Base-by-base conservation (phyloP, 2,329 filamentous ascomycete species). In the Colletotrichum australisinense region DNA sequence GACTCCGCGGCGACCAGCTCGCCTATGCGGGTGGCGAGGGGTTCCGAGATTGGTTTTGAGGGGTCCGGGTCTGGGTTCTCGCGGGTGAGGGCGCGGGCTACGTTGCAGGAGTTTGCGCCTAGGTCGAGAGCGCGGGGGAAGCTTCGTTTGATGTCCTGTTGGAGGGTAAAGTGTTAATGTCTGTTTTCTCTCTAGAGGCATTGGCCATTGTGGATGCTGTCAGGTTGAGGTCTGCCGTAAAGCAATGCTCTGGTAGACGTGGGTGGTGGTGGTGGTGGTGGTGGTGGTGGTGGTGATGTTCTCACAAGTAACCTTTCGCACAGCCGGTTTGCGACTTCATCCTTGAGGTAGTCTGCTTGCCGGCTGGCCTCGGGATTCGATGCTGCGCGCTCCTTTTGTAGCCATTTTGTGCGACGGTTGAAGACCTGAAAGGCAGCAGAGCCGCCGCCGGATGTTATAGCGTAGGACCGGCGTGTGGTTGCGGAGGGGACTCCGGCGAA, bases 91-190 rank as follows among this genome's bases (percentile, higher is more conserved):
- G 94, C 93, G 75, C 93, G 92, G 24, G 95, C 95, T 74, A 99
- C 92, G 83, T 98, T 97, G 88, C 96, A 98, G 74, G 96, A 94
- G 82, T 98, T 98, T 75, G 97, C 96, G 75, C 97, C 97, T 38
- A 98, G 91, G 82, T 99, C 97, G 74, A 99, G 93, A 28, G 95
- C 95, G 76, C 91, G 89, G 57, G 93, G 90, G 78, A 97, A 98
- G 69, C 91, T 88, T 38, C 97, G 93, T 78, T 97, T 98, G 86
- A 99, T 97, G 81, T 98, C 95, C 94, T 95, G 75, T 14, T 19
- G 8, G 38, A 42, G 16, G 3, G n/a, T 5, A 56, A 2, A 19
- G n/a, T 12, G 6, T 67, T 49, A 49, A 19, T n/a, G 19, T 49
- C 9, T 49, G 19, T 1, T 22, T n/a, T n/a, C 19, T 49, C 19